These are phyloP conservation scores for Calonectria naviculata DNA, from an alignment of 2,329 filamentous ascomycete species.

Conservation along the genomic window DNA sequence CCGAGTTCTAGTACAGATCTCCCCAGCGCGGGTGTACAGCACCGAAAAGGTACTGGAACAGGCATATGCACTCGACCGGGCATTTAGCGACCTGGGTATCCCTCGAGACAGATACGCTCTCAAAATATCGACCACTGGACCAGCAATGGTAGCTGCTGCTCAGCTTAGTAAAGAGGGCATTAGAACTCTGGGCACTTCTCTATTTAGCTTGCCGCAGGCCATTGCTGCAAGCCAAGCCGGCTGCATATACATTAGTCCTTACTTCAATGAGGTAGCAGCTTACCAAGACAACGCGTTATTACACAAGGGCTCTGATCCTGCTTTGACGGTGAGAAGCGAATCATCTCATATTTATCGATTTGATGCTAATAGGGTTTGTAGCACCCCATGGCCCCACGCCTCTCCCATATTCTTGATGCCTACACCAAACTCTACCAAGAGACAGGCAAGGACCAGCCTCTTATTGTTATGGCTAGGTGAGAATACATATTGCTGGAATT, in stretches of 20 bases:
- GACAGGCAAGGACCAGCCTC: background rate
- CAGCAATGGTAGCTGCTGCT: slow-evolving; percentile 27
- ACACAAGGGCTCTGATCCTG: slow-evolving; percentile 20
- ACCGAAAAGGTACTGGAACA: slow-evolving; percentile 30
- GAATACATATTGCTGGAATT: background rate
- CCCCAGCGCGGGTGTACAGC: slow-evolving; percentile 28
- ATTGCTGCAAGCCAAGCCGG: slow-evolving; percentile 37
- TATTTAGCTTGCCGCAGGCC: slow-evolving; percentile 36
- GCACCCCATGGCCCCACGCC: background rate
- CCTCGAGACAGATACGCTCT: slow-evolving; percentile 32
- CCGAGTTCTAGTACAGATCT: slow-evolving; percentile 36
- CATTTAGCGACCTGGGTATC: slow-evolving; percentile 30
- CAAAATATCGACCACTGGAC: slow-evolving; percentile 35
- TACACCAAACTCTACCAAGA: background rate
- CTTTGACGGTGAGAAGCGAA: slow-evolving; percentile 21
- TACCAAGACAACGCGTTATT: slow-evolving; percentile 27
- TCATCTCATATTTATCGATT: background rate
- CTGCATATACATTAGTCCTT: slow-evolving; percentile 37
- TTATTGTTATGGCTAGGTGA: slow-evolving; percentile 1
- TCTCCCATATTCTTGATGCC: background rate
- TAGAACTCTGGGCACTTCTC: slow-evolving; percentile 33
- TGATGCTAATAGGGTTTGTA: background rate
- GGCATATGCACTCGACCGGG: slow-evolving; percentile 27
- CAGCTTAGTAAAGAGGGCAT: slow-evolving; percentile 35
- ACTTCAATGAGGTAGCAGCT: slow-evolving; percentile 35